phyloP scores from a whole-genome alignment of 768 basidiomycete species.

The Phaffia tasmanica region DNA sequence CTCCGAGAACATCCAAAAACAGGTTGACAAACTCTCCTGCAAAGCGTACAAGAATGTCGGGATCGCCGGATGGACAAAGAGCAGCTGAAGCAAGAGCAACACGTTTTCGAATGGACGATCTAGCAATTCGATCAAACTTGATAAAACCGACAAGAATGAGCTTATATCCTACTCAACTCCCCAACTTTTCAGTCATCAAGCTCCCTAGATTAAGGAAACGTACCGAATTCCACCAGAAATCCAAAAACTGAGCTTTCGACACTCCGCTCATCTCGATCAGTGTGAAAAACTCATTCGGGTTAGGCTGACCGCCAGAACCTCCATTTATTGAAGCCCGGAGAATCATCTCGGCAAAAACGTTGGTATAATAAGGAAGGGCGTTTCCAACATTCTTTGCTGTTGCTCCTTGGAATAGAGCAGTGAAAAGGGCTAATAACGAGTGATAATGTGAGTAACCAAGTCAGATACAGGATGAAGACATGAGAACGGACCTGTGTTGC shows the following conservation, averaged over 20 bases:
- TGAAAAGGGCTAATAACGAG: slow-evolving; percentile 13
- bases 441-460: not conserved
- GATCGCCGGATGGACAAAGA: slow-evolving; percentile 22
- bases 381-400: slow-evolving; percentile 10
- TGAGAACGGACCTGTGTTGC: not conserved
- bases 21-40: slow-evolving; percentile 25
- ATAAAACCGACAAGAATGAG: not conserved
- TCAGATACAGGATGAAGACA: not conserved
- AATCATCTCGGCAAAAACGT: slow-evolving; percentile 17
- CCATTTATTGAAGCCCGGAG: not conserved
- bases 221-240: slow-evolving; percentile 22
- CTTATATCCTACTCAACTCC: not conserved
- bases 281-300: slow-evolving; percentile 9
- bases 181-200: not conserved
- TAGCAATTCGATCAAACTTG: slow-evolving; percentile 21
- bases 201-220: not conserved
- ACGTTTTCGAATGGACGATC: slow-evolving; percentile 19
- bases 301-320: not conserved
- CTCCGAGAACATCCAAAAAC: slow-evolving; percentile 22
- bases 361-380: slow-evolving; percentile 17
- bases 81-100: slow-evolving; percentile 22
- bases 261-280: slow-evolving; percentile 13
- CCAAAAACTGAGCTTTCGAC: slow-evolving; percentile 5
- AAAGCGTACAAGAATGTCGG: slow-evolving; percentile 15
- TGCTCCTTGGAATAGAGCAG: slow-evolving; percentile 7